A percentile compares a stretch with the other conserved stretches of the same genome.
phyloP scores from a whole-genome alignment of 1,139 yeast species.

The Blastobotrys buckinghamii region DNA sequence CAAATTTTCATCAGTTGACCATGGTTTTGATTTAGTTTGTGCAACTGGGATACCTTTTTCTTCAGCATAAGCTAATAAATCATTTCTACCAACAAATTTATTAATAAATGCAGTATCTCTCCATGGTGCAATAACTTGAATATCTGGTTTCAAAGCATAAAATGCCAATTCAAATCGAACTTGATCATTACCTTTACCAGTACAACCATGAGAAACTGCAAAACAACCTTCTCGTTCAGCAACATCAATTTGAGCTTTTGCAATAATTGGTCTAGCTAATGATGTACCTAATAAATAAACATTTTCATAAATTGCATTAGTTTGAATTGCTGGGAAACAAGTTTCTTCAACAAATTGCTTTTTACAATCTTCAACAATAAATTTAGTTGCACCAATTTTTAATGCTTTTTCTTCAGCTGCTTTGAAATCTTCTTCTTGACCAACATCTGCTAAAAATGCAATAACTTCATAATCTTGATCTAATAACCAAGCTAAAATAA shows the following conservation, averaged over 20 bases:
- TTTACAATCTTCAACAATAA: constrained; percentile 90
- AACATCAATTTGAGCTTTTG: constrained; percentile 94
- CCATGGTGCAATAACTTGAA: constrained; percentile 97
- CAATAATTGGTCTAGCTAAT: constrained; percentile 96
- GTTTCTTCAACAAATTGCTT: constrained; percentile 91
- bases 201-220: constrained; percentile 98
- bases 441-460: constrained; percentile 96
- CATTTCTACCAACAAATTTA: constrained; percentile 97
- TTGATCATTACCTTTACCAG: constrained; percentile 99
- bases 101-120: constrained; percentile 92
- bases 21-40: constrained; percentile 97
- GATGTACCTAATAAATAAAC: constrained; percentile 95
- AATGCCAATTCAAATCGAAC: constrained; percentile 95
- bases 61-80: constrained; percentile 87
- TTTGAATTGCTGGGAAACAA: constrained; percentile 92
- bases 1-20: constrained; percentile 99
- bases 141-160: constrained; percentile 97
- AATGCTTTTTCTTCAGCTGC: constrained; percentile 96
- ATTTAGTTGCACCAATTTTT: constrained; percentile 95
- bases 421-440: constrained; percentile 98
- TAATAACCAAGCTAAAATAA: constrained; percentile 94
- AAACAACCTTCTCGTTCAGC: constrained; percentile 98
- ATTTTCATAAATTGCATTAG: constrained; percentile 95
- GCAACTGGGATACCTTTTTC: constrained; percentile 87
- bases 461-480: constrained; percentile 97